Conservation (phyloP, 2,329 filamentous ascomycete species). For the Epicoccum nigrum region DNA sequence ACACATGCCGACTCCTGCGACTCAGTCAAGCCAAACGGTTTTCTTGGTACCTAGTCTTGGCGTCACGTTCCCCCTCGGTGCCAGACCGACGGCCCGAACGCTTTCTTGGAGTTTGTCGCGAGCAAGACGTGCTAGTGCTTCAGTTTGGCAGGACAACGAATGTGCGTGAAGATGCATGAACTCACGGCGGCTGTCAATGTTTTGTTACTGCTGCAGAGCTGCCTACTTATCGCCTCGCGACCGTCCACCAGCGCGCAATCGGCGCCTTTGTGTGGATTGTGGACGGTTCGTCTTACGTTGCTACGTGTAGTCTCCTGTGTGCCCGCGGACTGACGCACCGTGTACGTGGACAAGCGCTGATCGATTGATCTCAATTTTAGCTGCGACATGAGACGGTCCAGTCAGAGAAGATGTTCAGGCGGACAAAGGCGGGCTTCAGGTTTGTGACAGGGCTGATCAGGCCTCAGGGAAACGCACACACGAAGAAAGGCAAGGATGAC, state of each 20-base stretch:
- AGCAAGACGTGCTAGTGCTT: neutral
- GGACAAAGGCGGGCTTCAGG: constrained; percentile 8
- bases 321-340: constrained; percentile 1
- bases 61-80: constrained; percentile 15
- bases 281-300: neutral
- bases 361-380: constrained; percentile 25
- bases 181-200: constrained; percentile 1
- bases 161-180: constrained; percentile 1
- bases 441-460: constrained; percentile 44
- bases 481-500: constrained; percentile 35
- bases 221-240: neutral
- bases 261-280: neutral
- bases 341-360: constrained; percentile 28
- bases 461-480: constrained; percentile 41
- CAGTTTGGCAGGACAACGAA: neutral
- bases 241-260: neutral
- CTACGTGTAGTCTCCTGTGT: constrained; percentile 19
- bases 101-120: constrained; percentile 1
- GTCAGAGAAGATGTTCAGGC: constrained; percentile 25
- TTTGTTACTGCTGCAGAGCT: constrained; percentile 7
- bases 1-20: neutral
- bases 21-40: constrained; percentile 9
- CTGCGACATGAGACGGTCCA: constrained; percentile 23
- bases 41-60: constrained; percentile 17
- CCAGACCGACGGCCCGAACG: constrained; percentile 25